Evolutionary conservation across 129 eudicot genomes (phyloP).

Genomic region (Artemisia tridentata): DNA sequence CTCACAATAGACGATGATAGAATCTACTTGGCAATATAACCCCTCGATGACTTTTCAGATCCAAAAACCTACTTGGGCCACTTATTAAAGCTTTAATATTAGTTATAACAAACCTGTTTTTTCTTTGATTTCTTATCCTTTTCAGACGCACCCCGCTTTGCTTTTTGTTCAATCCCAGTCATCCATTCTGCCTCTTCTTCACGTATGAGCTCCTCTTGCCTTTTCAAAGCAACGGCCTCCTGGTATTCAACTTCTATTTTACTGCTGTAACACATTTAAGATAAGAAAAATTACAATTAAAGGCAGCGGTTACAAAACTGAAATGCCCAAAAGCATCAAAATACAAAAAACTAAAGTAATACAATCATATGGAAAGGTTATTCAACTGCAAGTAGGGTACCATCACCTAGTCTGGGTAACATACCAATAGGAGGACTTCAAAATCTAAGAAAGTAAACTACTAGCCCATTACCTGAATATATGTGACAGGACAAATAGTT

Average conservation of each 20-base stretch:
- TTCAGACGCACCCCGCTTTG: constrained; percentile 51
- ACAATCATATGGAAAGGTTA: neutral
- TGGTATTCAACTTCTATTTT: constrained; percentile 82
- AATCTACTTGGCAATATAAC: too few relatives aligned
- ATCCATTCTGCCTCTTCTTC: constrained; percentile 84
- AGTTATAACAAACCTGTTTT: constrained; percentile 60
- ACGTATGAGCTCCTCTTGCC: constrained; percentile 92
- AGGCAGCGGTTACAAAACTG: neutral
- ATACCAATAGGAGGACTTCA: neutral
- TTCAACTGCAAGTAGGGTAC: neutral
- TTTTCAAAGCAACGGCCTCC: constrained; percentile 76
- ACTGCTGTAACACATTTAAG: constrained; percentile 35
- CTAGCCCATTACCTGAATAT: constrained; percentile 63
- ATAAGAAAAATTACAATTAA: neutral
- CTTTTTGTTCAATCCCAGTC: constrained; percentile 69
- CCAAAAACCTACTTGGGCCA: too few relatives aligned
- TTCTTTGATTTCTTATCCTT: constrained; percentile 90
- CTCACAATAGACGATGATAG: too few relatives aligned
- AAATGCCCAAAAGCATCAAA: neutral
- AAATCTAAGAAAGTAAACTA: neutral
- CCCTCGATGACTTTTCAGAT: too few relatives aligned
- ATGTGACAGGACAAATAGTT: constrained; percentile 77
- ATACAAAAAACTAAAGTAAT: neutral
- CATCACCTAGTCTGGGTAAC: neutral
- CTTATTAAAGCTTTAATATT: too few relatives aligned